Evolutionary conservation across 345 rosid genomes (phyloP).

Genomic region (Toxicodendron radicans): DNA sequence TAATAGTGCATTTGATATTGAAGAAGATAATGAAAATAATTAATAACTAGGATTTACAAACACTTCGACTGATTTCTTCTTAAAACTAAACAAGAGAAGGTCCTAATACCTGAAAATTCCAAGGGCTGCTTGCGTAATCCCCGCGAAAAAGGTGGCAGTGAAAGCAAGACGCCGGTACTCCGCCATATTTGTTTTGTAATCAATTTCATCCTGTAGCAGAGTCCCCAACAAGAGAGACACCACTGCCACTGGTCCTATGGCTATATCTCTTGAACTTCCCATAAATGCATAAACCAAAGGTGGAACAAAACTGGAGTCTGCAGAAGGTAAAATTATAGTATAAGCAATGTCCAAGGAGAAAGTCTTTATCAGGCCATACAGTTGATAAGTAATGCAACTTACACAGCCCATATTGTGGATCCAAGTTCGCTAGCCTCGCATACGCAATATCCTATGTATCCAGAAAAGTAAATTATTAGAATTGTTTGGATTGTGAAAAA

Average conservation of each 20-base stretch:
- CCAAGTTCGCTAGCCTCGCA: conserved; percentile 80
- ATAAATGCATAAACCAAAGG: conserved; percentile 89
- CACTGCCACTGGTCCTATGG: conserved; percentile 98
- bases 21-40: neutral
- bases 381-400: conserved; percentile 34
- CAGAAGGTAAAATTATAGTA: conserved; percentile 7
- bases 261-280: conserved; percentile 99
- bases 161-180: conserved; percentile 81
- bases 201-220: conserved; percentile 71
- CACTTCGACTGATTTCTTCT: neutral
- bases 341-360: conserved; percentile 11
- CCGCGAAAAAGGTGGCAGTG: conserved; percentile 93
- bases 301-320: conserved; percentile 95
- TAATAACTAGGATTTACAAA: neutral
- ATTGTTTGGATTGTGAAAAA: neutral
- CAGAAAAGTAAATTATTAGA: conserved; percentile 7
- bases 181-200: conserved; percentile 40
- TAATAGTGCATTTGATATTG: neutral
- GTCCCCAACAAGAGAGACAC: conserved; percentile 86
- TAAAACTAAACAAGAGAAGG: neutral
- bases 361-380: neutral
- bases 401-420: conserved; percentile 86
- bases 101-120: conserved; percentile 33
- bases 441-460: conserved; percentile 83
- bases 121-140: conserved; percentile 77